These are phyloP conservation scores for Lyophyllum semitale DNA, from an alignment of 768 basidiomycete species.

Conservation along the genomic window DNA sequence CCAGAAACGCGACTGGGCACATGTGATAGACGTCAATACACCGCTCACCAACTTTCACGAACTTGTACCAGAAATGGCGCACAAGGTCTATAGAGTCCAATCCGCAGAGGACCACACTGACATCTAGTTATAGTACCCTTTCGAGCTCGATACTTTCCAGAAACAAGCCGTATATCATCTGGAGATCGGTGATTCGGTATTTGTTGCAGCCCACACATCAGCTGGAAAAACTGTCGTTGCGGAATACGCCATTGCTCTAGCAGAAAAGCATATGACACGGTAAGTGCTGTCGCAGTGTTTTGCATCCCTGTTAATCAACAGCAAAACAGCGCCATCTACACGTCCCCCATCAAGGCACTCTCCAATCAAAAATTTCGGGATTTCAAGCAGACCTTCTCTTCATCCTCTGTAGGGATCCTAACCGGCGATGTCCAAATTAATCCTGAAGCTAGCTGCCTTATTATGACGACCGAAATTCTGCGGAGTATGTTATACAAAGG, in stretches of 20 bases:
- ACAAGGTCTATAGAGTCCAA: conserved; percentile 57
- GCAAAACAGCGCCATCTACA: conserved; percentile 87
- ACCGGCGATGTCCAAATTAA: conserved; percentile 99
- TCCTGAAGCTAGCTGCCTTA: conserved; percentile 93
- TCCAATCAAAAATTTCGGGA: conserved; percentile 99
- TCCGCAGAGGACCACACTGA: not conserved
- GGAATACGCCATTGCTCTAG: conserved; percentile 96
- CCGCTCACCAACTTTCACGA: conserved; percentile 88
- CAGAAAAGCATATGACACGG: conserved; percentile 99
- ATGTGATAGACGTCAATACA: conserved; percentile 91
- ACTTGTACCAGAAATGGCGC: conserved; percentile 96
- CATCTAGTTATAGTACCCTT: conserved; percentile 75
- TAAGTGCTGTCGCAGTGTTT: conserved; percentile 29
- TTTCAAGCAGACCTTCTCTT: conserved; percentile 95
- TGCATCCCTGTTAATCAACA: conserved; percentile 11
- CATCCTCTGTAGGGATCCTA: conserved; percentile 89
- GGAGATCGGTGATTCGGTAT: conserved; percentile 96
- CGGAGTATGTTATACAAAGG: conserved; percentile 99
- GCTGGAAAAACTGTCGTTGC: conserved; percentile 99
- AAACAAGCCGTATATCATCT: conserved; percentile 98
- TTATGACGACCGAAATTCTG: conserved; percentile 98
- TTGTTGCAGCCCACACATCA: conserved; percentile 99
- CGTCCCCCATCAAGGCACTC: conserved; percentile 96
- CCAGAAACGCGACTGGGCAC: conserved; percentile 95
- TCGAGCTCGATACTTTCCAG: conserved; percentile 97